Evolutionary conservation across 208 protist species (phyloP), one percentile per base, ranked within the genome.

Genomic region (Leishmania turanica): DNA sequence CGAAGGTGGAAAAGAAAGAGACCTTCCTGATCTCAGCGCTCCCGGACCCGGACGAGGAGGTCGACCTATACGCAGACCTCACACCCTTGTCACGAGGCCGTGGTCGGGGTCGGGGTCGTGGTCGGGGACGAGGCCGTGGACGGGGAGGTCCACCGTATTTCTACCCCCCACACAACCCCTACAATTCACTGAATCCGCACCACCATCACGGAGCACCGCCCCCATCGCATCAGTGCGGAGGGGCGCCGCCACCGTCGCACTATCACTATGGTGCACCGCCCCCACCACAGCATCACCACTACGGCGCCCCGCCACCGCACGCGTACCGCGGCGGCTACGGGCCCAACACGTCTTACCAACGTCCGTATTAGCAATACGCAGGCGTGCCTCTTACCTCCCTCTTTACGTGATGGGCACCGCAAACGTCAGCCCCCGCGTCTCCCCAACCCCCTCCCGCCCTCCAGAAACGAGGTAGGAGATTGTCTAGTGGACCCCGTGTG

Each of bases 1-100:
- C 56, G 19, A 85, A 88, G 73, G 34, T 62, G 47, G 78, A 72
- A 75, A 87, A 85, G 62, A 78, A 73, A 27, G 92, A 93, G 70
- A 64, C 79, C 15, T 79, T 88, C 15, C 85, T 85, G 0, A 69
- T 86, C 47, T 85, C 82, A 21, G 78, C 89, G 1, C 13, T 72
- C 31, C 72, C 81, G 17, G 87, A 83, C n/a, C 78, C 87, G 49
- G 60, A 83, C n/a, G 80, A 86, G 6, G 92, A 95, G 72, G 82
- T 88, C 34, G 92, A 95, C 79, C 86, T 95, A 60, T 95, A 95
- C 80, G 92, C 92, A 2, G 90, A 84, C 76, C 83, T 95, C 77
- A 75, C 82, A 45, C 62, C 73, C 51, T 19, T 49, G 24, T 37
- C 34, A 74, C 66, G 68, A 45, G 75, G 83, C 15, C 75, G 81